These are phyloP conservation scores for Exophiala viscosa DNA, from an alignment of 2,329 filamentous ascomycete genomes.

Conservation along the genomic window DNA sequence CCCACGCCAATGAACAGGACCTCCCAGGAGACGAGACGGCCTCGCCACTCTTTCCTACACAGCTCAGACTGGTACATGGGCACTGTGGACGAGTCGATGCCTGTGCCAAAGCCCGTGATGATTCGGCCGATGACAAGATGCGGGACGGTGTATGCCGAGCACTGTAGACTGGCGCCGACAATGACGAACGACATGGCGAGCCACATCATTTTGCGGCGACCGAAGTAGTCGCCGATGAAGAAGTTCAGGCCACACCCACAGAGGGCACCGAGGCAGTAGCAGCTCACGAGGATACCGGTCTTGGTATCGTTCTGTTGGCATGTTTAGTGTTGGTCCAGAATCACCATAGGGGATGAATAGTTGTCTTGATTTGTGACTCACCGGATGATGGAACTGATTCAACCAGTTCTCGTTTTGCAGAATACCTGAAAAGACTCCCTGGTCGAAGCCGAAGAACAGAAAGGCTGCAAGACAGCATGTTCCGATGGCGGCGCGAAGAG, in stretches of 20 bases:
- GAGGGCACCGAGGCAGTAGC: conserved; percentile 26
- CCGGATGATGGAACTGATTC: conserved; percentile 25
- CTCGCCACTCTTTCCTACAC: conserved; percentile 38
- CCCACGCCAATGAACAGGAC: conserved; percentile 31
- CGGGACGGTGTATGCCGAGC: conserved; percentile 37
- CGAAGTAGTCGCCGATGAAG: conserved; percentile 45
- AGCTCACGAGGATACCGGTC: conserved; percentile 29
- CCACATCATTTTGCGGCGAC: conserved; percentile 44
- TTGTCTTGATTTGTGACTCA: too few species aligned
- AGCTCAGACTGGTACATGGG: conserved; percentile 44
- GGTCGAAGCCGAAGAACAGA: conserved; percentile 35
- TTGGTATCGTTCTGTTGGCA: conserved; percentile 20
- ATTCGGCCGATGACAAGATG: conserved; percentile 49
- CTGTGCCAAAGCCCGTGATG: conserved; percentile 39
- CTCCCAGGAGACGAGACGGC: conserved; percentile 52
- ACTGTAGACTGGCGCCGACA: conserved; percentile 43
- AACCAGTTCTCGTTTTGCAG: conserved; percentile 32
- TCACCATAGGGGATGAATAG: too few species aligned
- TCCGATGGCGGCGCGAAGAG: neutral
- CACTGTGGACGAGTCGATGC: conserved; percentile 38
- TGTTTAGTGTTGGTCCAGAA: neutral
- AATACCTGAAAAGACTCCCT: conserved; percentile 38
- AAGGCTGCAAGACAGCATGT: conserved; percentile 30
- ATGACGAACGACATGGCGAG: conserved; percentile 40
- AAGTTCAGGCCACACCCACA: too few species aligned